A percentile compares a stretch with the other conserved stretches of the same genome.
phyloP scores from a whole-genome alignment of 1,139 yeast genomes.

The Neolecta irregularis region DNA sequence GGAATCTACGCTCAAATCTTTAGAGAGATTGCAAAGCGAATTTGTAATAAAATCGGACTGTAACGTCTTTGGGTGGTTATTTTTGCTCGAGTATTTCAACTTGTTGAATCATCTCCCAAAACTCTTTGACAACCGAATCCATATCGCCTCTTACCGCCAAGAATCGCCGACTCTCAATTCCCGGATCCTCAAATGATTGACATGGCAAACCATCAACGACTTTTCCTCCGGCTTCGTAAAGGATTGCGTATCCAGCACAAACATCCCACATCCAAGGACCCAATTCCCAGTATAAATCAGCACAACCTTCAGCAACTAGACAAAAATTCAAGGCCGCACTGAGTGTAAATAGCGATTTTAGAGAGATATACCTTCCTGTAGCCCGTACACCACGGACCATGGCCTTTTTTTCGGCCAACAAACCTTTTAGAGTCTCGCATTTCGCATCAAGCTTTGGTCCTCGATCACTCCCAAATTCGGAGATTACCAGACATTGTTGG shows the following conservation, averaged over 20 bases:
- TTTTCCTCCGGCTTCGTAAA: slow-evolving; percentile 47
- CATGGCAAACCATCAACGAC: slow-evolving; percentile 36
- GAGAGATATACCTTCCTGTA: slow-evolving; percentile 35
- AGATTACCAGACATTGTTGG: slow-evolving; percentile 37
- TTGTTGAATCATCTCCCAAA: slow-evolving; percentile 9
- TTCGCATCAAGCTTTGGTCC: slow-evolving; percentile 24
- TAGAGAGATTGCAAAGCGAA: no score
- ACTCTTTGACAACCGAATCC: slow-evolving; percentile 5
- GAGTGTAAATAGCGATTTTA: slow-evolving; percentile 43
- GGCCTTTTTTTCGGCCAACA: slow-evolving; percentile 32
- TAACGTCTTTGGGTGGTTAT: no score
- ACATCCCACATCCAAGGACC: slow-evolving; percentile 53
- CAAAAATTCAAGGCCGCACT: slow-evolving; percentile 47
- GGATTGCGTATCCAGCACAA: slow-evolving; percentile 48
- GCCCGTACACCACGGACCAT: slow-evolving; percentile 34
- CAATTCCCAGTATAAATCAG: slow-evolving; percentile 50
- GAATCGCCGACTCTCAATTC: background rate
- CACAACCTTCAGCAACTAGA: slow-evolving; percentile 38
- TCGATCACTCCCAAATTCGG: slow-evolving; percentile 47
- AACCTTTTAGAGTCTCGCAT: slow-evolving; percentile 22
- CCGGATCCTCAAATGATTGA: slow-evolving; percentile 24
- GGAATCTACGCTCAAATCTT: no score
- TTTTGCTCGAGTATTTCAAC: slow-evolving; percentile 5
- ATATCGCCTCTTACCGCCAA: slow-evolving; percentile 9
- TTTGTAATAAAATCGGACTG: no score